A percentile compares a stretch with the other conserved stretches of the same genome.
Evolutionary conservation across 257 asterid genomes (phyloP).

Genomic region (Nicotiana attenuata): DNA sequence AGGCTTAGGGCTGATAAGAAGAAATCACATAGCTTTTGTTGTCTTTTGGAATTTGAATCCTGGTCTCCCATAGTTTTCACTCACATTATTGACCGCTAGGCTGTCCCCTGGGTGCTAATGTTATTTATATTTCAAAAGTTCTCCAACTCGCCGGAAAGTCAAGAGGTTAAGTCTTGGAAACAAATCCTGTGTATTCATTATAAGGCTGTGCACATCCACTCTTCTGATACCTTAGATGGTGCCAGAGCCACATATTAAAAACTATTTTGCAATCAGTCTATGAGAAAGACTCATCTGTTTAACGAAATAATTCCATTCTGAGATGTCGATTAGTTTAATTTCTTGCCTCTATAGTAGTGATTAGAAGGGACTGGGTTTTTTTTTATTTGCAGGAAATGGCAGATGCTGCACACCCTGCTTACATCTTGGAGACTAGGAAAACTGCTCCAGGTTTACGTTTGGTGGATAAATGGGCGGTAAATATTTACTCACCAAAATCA

Average conservation of each 20-base stretch:
- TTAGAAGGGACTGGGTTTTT: neutral
- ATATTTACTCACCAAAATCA: conserved; percentile 33
- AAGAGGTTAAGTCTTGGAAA: neutral
- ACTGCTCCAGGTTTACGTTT: conserved; percentile 91
- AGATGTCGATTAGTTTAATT: neutral
- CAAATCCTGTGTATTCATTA: neutral
- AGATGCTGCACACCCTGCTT: conserved; percentile 84
- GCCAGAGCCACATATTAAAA: too few relatives aligned
- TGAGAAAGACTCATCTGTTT: too few relatives aligned
- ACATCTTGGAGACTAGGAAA: conserved; percentile 81
- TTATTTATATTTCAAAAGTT: neutral
- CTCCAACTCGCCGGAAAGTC: neutral
- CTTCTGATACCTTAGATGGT: neutral
- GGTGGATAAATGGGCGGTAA: conserved; percentile 98
- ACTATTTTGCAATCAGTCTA: too few relatives aligned
- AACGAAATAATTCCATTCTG: neutral
- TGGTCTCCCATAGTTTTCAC: neutral
- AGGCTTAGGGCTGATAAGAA: too few relatives aligned
- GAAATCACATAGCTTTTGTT: neutral
- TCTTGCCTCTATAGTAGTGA: neutral
- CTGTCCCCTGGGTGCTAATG: too few relatives aligned
- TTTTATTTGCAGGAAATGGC: conserved; percentile 72
- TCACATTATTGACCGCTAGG: neutral
- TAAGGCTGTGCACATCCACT: neutral
- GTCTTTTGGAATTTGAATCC: neutral